These are phyloP conservation scores for Saturnispora quitensis DNA, from an alignment of 805 yeast genomes.

Conservation along the genomic window DNA sequence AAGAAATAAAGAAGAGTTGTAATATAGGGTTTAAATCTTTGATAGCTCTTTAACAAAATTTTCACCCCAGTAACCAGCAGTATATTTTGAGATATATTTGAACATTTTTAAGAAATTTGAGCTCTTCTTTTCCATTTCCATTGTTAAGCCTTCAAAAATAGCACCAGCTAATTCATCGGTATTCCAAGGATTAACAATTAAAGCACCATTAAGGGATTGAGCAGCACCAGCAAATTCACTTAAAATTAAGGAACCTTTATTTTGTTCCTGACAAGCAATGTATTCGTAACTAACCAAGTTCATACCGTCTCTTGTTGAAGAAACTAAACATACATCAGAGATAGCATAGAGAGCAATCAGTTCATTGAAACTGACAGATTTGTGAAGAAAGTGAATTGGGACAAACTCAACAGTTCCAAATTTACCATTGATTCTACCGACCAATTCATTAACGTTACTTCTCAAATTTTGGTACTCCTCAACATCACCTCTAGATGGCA, in stretches of 20 bases:
- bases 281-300: constrained; percentile 93
- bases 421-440: constrained; percentile 92
- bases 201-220: constrained; percentile 88
- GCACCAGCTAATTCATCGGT: constrained; percentile 88
- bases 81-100: constrained; percentile 82
- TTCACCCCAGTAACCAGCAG: constrained; percentile 96
- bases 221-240: constrained; percentile 99
- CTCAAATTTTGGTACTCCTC: constrained; percentile 94
- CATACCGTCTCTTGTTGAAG: constrained; percentile 98
- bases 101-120: constrained; percentile 79
- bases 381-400: constrained; percentile 95
- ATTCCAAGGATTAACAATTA: constrained; percentile 97
- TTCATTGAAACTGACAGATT: constrained; percentile 83
- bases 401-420: constrained; percentile 97
- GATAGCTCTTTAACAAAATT: constrained; percentile 79
- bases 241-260: constrained; percentile 77
- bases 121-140: constrained; percentile 70
- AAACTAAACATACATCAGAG: constrained; percentile 85
- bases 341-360: constrained; percentile 77
- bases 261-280: constrained; percentile 82
- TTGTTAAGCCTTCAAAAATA: constrained; percentile 75
- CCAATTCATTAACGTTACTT: constrained; percentile 90
- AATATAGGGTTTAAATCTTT: constrained; percentile 9
- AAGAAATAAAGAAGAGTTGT: background rate
- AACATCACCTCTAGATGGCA: constrained; percentile 95